phyloP scores from a whole-genome alignment of 2,329 filamentous ascomycete genomes.

The Aspergillus sp. region DNA sequence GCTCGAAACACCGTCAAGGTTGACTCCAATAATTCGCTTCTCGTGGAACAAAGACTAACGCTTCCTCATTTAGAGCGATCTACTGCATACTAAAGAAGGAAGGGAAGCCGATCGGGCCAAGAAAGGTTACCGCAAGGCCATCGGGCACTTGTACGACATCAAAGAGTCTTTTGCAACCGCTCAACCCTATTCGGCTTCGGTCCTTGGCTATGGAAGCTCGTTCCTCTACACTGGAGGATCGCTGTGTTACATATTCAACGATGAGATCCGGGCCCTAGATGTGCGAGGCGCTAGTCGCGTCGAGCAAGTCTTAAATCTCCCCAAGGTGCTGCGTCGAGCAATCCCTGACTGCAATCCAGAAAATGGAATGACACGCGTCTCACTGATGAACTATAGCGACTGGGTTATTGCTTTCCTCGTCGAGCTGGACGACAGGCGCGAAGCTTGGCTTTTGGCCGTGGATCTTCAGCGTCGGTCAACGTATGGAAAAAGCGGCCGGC shows the following conservation, averaged over 20 bases:
- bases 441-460: slow-evolving; percentile 60
- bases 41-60: slow-evolving; percentile 9
- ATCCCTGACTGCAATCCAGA: slow-evolving; percentile 38
- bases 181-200: slow-evolving; percentile 64
- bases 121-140: slow-evolving; percentile 55
- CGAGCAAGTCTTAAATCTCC: slow-evolving; percentile 64
- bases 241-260: slow-evolving; percentile 65
- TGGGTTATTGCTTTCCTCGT: slow-evolving; percentile 64
- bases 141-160: slow-evolving; percentile 66
- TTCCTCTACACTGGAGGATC: slow-evolving; percentile 68
- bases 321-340: slow-evolving; percentile 44
- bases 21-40: slow-evolving; percentile 8
- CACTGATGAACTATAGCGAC: slow-evolving; percentile 61
- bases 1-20: slow-evolving; percentile 65
- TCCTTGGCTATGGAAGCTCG: slow-evolving; percentile 63
- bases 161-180: slow-evolving; percentile 64
- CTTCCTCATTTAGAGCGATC: slow-evolving; percentile 42
- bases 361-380: slow-evolving; percentile 52
- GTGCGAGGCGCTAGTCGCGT: slow-evolving; percentile 54
- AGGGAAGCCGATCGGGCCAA: slow-evolving; percentile 40
- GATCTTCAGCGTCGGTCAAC: slow-evolving; percentile 39
- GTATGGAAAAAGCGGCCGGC: slow-evolving; percentile 31
- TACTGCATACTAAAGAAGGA: slow-evolving; percentile 52
- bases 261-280: slow-evolving; percentile 62
- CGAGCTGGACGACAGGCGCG: slow-evolving; percentile 46